A percentile compares a stretch with the other conserved stretches of the same genome.
phyloP scores from a whole-genome alignment of 805 yeast genomes.

The Myxozyma sirexii region DNA sequence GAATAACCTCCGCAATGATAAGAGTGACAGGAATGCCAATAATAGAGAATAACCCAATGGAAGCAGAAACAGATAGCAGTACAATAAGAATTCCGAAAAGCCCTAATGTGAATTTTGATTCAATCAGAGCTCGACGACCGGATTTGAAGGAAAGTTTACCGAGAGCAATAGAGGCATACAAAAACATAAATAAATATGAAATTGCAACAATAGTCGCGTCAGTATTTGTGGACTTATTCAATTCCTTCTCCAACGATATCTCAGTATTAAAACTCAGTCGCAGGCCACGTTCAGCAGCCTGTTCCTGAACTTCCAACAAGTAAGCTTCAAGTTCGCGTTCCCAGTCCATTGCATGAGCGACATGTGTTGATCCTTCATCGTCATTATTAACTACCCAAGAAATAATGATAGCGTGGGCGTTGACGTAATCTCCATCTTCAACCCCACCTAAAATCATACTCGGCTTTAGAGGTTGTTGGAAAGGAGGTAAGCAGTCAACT shows the following conservation, averaged over 20 bases:
- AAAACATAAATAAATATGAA: slow-evolving; percentile 83
- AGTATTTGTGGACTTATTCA: slow-evolving; percentile 77
- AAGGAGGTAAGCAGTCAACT: slow-evolving; percentile 84
- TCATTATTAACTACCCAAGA: slow-evolving; percentile 69
- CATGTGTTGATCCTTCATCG: slow-evolving; percentile 48
- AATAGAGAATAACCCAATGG: slow-evolving; percentile 78
- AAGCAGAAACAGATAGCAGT: slow-evolving; percentile 72
- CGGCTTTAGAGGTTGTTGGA: slow-evolving; percentile 84
- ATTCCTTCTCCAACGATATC: slow-evolving; percentile 78
- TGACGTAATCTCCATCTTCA: slow-evolving; percentile 49
- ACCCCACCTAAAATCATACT: slow-evolving; percentile 70
- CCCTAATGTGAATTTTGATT: slow-evolving; percentile 75
- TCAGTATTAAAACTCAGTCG: slow-evolving; percentile 78
- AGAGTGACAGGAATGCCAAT: slow-evolving; percentile 84
- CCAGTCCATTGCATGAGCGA: slow-evolving; percentile 60
- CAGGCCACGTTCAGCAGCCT: slow-evolving; percentile 57
- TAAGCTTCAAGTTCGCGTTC: slow-evolving; percentile 67
- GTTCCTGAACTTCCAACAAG: slow-evolving; percentile 49
- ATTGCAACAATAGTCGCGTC: slow-evolving; percentile 69
- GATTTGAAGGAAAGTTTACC: slow-evolving; percentile 35
- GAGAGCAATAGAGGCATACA: slow-evolving; percentile 81
- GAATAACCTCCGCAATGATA: slow-evolving; percentile 95
- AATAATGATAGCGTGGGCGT: slow-evolving; percentile 73
- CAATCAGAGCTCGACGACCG: slow-evolving; percentile 36
- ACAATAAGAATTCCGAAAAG: slow-evolving; percentile 83